phyloP scores from a whole-genome alignment of 2,329 filamentous ascomycete species.

The Coniochaeta prunicola region DNA sequence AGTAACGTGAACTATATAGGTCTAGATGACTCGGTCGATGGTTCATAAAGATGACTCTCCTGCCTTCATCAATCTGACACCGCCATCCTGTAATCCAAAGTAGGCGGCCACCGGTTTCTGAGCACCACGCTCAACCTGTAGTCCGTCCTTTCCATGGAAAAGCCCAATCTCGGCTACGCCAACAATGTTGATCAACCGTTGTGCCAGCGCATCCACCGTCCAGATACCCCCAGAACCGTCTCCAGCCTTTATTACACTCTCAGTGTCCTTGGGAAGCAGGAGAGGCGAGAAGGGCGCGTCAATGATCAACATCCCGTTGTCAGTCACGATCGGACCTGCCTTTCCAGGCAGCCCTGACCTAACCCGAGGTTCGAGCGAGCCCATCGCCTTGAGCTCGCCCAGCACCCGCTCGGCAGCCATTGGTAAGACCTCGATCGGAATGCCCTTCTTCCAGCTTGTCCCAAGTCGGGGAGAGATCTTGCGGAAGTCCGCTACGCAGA shows the following conservation, averaged over 20 bases:
- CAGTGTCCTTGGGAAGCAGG: constrained; percentile 48
- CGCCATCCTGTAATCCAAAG: constrained; percentile 2
- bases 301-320: constrained; percentile 81
- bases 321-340: constrained; percentile 71
- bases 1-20: not conserved
- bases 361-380: constrained; percentile 62
- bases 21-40: not conserved
- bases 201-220: constrained; percentile 71
- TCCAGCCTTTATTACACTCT: constrained; percentile 24
- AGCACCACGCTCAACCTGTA: constrained; percentile 15
- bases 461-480: constrained; percentile 75
- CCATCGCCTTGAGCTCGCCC: constrained; percentile 62
- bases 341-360: constrained; percentile 69
- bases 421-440: constrained; percentile 91
- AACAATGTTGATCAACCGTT: constrained; percentile 69
- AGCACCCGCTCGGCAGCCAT: constrained; percentile 74
- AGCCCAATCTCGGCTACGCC: constrained; percentile 90
- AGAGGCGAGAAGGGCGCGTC: constrained; percentile 83
- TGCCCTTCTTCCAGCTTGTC: constrained; percentile 68
- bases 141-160: constrained; percentile 76
- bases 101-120: constrained; percentile 1
- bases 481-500: constrained; percentile 74
- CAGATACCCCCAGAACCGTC: constrained; percentile 61
- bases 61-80: not conserved
- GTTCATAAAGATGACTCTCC: not conserved